Evolutionary conservation across 768 basidiomycete species (phyloP).

Genomic region (Mycena filopes): DNA sequence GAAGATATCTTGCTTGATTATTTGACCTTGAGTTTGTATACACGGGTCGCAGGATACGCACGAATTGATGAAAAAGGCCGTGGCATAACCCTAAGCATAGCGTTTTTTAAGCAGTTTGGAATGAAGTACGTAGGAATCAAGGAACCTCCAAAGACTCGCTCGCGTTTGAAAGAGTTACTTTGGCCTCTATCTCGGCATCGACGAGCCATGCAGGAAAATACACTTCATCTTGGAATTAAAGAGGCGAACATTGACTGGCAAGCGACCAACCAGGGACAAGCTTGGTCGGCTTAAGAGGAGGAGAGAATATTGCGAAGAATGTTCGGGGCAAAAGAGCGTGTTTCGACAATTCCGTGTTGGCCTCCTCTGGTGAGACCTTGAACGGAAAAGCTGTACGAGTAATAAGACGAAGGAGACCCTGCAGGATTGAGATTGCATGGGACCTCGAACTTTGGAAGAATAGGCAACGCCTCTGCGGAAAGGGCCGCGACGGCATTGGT

Average conservation of each 20-base stretch:
- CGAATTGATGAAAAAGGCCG: conserved; percentile 55
- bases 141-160: conserved; percentile 39
- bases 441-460: conserved; percentile 29
- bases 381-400: conserved; percentile 23
- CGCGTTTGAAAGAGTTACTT: conserved; percentile 39
- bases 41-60: conserved; percentile 46
- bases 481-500: background rate
- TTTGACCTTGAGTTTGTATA: conserved; percentile 18
- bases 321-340: background rate
- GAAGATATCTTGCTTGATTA: conserved; percentile 50
- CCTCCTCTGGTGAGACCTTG: conserved; percentile 15
- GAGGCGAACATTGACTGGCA: conserved; percentile 44
- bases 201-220: conserved; percentile 76
- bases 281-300: background rate
- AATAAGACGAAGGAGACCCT: conserved; percentile 1
- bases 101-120: conserved; percentile 2
- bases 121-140: background rate
- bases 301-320: too few species aligned
- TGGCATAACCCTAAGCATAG: conserved; percentile 41
- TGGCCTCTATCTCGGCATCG: conserved; percentile 61
- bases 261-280: conserved; percentile 44
- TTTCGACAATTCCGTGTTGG: background rate
- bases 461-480: conserved; percentile 10
- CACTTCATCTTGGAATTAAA: conserved; percentile 54
- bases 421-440: background rate